Percentiles rank a stretch among this genome's conserved stretches.
Evolutionary conservation across 495 filamentous ascomycete species (phyloP).

Genomic region (Thermothielavioides terrestris): DNA sequence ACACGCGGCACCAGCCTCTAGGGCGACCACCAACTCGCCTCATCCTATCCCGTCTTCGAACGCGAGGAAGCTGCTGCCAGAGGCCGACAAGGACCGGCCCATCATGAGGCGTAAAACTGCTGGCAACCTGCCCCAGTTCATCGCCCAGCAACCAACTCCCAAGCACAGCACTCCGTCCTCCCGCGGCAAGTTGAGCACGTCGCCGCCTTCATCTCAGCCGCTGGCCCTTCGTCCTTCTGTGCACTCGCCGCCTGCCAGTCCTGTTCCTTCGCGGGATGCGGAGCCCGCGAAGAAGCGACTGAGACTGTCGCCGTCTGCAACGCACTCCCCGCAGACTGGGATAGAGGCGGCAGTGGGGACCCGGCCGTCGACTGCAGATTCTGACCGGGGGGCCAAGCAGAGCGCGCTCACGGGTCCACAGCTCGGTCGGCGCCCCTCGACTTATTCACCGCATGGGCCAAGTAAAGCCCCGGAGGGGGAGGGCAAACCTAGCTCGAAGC

Average conservation of each 20-base stretch:
- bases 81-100: conserved; percentile 6
- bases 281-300: conserved; percentile 14
- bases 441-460: neutral
- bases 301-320: conserved; percentile 4
- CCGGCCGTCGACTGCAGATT: neutral
- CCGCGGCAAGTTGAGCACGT: neutral
- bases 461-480: neutral
- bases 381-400: neutral
- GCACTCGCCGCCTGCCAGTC: conserved; percentile 9
- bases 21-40: neutral
- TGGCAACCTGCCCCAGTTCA: neutral
- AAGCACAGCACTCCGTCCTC: conserved; percentile 6
- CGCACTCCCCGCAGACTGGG: neutral
- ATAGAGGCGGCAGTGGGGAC: neutral
- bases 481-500: neutral
- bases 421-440: neutral
- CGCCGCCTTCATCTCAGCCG: neutral
- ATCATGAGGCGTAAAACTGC: conserved; percentile 14
- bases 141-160: conserved; percentile 2
- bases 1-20: neutral
- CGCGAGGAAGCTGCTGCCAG: conserved; percentile 5
- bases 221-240: neutral
- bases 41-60: neutral
- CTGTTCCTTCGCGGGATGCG: neutral
- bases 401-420: neutral